Conservation (phyloP, 2,329 filamentous ascomycete genomes). For the Cladophialophora bantiana region DNA sequence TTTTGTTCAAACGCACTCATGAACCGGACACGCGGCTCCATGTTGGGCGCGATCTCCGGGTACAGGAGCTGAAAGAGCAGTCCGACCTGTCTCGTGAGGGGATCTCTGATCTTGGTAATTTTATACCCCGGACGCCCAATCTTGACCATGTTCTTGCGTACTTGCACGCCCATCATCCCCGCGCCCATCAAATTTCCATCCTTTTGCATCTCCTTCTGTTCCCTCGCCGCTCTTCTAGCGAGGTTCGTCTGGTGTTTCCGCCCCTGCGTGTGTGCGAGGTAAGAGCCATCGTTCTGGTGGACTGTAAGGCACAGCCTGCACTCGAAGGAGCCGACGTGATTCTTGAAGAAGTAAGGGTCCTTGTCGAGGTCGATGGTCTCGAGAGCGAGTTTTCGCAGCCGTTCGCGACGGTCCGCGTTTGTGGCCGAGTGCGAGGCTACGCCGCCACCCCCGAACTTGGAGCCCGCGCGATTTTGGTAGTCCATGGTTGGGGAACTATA, state of each 20-base stretch:
- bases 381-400: conserved; percentile 95
- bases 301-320: conserved; percentile 96
- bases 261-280: conserved; percentile 97
- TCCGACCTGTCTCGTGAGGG: conserved; percentile 84
- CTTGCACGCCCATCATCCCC: conserved; percentile 72
- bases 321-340: conserved; percentile 97
- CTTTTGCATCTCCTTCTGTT: conserved; percentile 84
- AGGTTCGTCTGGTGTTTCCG: conserved; percentile 99
- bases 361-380: conserved; percentile 99
- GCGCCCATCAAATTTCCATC: conserved; percentile 70
- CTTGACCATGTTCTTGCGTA: conserved; percentile 87
- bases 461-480: conserved; percentile 90
- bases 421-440: conserved; percentile 92
- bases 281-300: conserved; percentile 98
- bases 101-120: conserved; percentile 94
- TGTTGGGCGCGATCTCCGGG: conserved; percentile 80
- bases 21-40: conserved; percentile 84
- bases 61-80: conserved; percentile 96
- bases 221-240: conserved; percentile 90
- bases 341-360: conserved; percentile 99
- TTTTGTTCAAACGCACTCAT: conserved; percentile 98
- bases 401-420: conserved; percentile 96
- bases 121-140: conserved; percentile 97
- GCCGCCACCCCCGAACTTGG: conserved; percentile 96
- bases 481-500: conserved; percentile 56